These are phyloP conservation scores for Fusarium mangiferae DNA, from an alignment of 2,329 filamentous ascomycete genomes.

Conservation along the genomic window DNA sequence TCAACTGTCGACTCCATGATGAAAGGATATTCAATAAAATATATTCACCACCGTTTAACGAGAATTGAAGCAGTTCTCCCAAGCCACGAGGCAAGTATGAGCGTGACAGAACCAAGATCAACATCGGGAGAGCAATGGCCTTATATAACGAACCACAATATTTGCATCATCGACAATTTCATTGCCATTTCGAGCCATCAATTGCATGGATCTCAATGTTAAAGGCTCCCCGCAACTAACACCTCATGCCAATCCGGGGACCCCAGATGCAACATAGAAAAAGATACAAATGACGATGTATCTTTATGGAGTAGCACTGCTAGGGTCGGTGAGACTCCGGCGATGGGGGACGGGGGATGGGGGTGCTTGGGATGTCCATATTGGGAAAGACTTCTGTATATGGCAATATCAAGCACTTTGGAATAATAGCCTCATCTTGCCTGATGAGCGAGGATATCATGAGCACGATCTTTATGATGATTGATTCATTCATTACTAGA, in stretches of 20 bases:
- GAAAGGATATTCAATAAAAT: neutral
- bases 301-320: neutral
- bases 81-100: neutral
- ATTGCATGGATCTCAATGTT: neutral
- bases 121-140: neutral
- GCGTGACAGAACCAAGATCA: neutral
- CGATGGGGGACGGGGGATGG: neutral
- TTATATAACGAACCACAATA: slow-evolving; percentile 7
- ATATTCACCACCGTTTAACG: neutral
- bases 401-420: slow-evolving; percentile 24
- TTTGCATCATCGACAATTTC: neutral
- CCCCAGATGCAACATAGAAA: slow-evolving; percentile 31
- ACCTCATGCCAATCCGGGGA: slow-evolving; percentile 34
- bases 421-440: neutral
- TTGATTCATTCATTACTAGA: neutral
- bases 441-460: neutral
- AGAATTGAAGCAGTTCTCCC: neutral
- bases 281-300: neutral
- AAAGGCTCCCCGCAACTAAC: neutral
- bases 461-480: fast-evolving
- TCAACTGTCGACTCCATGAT: slow-evolving; percentile 31
- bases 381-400: slow-evolving; percentile 6
- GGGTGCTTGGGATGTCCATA: slow-evolving; percentile 17
- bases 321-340: slow-evolving; percentile 23
- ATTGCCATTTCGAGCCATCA: neutral